These are phyloP conservation scores for Rhinocladiella mackenziei DNA, from an alignment of 2,329 filamentous ascomycete species.

Conservation along the genomic window DNA sequence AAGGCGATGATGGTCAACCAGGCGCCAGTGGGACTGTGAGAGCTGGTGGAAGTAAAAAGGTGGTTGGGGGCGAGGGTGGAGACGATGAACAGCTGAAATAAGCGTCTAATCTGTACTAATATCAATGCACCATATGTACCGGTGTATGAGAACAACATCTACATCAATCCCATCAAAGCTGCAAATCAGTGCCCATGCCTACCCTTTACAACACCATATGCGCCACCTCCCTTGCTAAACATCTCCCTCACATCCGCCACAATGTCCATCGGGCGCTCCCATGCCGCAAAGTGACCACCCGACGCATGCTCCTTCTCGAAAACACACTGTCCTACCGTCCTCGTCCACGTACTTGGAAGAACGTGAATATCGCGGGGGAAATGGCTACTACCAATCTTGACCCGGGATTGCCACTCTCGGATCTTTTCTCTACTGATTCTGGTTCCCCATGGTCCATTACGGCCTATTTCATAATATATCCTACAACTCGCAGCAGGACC, in stretches of 20 bases:
- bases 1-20: constrained; percentile 11
- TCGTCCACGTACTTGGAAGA: constrained; percentile 50
- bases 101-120: no score
- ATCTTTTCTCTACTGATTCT: constrained; percentile 12
- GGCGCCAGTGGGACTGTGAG: constrained; percentile 13
- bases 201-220: constrained; percentile 35
- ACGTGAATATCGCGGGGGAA: constrained; percentile 51
- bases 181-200: constrained; percentile 35
- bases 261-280: constrained; percentile 48
- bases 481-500: constrained; percentile 58
- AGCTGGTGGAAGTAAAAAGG: background rate
- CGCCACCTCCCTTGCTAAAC: constrained; percentile 43
- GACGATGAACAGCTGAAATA: constrained; percentile 6
- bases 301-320: constrained; percentile 41
- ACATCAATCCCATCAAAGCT: no score
- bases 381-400: constrained; percentile 53
- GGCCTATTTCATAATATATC: constrained; percentile 68
- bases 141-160: background rate
- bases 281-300: constrained; percentile 54
- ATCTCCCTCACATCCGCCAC: constrained; percentile 47
- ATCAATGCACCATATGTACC: background rate
- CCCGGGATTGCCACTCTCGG: constrained; percentile 40
- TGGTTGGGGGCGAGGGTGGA: background rate
- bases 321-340: constrained; percentile 50
- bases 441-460: constrained; percentile 31